Percentiles rank a stretch among this genome's conserved stretches.
Conservation (phyloP, 2,329 filamentous ascomycete species). For the Cladosporium sp. region DNA sequence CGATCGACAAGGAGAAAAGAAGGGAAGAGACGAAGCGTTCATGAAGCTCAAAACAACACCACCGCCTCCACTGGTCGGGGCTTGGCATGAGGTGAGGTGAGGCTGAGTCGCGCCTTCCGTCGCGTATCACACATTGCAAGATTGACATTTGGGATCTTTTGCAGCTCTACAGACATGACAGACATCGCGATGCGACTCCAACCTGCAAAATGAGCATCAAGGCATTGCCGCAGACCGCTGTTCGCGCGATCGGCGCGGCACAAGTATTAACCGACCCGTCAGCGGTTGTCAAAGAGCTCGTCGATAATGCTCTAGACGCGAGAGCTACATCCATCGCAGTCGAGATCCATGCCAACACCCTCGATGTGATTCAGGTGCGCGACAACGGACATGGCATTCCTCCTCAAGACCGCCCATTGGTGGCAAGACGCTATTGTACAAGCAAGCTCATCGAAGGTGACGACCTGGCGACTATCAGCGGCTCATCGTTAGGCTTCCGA, state of each 20-base stretch:
- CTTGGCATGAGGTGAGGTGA: background rate
- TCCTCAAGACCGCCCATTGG: slow-evolving; percentile 54
- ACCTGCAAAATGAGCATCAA: slow-evolving; percentile 34
- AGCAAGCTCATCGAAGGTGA: slow-evolving; percentile 66
- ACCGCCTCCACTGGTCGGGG: background rate
- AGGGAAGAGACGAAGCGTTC: background rate
- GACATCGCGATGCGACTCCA: background rate
- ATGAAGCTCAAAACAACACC: background rate
- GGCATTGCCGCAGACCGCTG: slow-evolving; percentile 39
- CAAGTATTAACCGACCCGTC: slow-evolving; percentile 57
- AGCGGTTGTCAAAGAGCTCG: slow-evolving; percentile 67
- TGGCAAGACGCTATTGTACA: slow-evolving; percentile 66
- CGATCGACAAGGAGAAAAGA: background rate
- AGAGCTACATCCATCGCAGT: slow-evolving; percentile 63
- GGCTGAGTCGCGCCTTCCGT: too few relatives aligned
- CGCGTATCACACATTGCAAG: too few relatives aligned
- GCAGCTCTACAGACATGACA: too few relatives aligned
- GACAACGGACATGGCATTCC: slow-evolving; percentile 72
- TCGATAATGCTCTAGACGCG: slow-evolving; percentile 74
- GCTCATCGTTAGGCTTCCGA: slow-evolving; percentile 66
- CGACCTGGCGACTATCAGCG: slow-evolving; percentile 56
- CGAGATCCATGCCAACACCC: slow-evolving; percentile 59
- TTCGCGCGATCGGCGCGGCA: slow-evolving; percentile 57
- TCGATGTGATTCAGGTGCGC: slow-evolving; percentile 65
- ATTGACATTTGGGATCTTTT: too few relatives aligned